Evolutionary conservation across 2,329 filamentous ascomycete genomes (phyloP).

Genomic region (Sarocladium oryzae): DNA sequence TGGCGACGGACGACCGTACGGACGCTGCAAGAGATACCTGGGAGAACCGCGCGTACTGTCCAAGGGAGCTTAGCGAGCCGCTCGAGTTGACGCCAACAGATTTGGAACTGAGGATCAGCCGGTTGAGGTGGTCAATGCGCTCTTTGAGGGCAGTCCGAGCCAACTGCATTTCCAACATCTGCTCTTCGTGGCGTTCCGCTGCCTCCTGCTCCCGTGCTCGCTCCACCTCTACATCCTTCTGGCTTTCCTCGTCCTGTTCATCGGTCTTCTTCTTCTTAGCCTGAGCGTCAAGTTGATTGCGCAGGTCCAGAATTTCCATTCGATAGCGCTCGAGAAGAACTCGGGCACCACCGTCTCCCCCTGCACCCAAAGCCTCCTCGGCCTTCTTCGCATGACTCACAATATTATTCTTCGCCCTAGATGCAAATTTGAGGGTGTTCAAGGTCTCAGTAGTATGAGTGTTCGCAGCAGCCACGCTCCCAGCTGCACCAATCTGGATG

Average conservation of each 20-base stretch:
- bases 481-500: slow-evolving; percentile 77
- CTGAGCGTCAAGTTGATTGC: slow-evolving; percentile 75
- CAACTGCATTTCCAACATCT: slow-evolving; percentile 97
- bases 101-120: slow-evolving; percentile 90
- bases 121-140: slow-evolving; percentile 93
- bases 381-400: slow-evolving; percentile 94
- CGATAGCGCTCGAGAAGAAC: slow-evolving; percentile 89
- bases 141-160: slow-evolving; percentile 94
- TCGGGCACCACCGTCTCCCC: slow-evolving; percentile 78
- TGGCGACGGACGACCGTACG: slow-evolving; percentile 62
- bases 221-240: slow-evolving; percentile 63
- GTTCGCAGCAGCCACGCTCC: slow-evolving; percentile 62
- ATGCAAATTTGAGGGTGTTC: slow-evolving; percentile 95
- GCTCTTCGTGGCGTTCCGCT: slow-evolving; percentile 84
- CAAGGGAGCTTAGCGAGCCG: slow-evolving; percentile 62
- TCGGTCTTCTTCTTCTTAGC: slow-evolving; percentile 57
- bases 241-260: slow-evolving; percentile 34
- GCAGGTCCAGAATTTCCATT: slow-evolving; percentile 82
- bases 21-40: slow-evolving; percentile 50
- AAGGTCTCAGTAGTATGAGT: slow-evolving; percentile 82
- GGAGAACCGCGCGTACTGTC: slow-evolving; percentile 56
- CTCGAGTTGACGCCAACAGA: slow-evolving; percentile 86
- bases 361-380: slow-evolving; percentile 75
- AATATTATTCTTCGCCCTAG: slow-evolving; percentile 94
- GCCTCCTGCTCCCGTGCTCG: slow-evolving; percentile 71